phyloP scores from a whole-genome alignment of 495 filamentous ascomycete genomes.

The Penicillium psychrofluorescens region DNA sequence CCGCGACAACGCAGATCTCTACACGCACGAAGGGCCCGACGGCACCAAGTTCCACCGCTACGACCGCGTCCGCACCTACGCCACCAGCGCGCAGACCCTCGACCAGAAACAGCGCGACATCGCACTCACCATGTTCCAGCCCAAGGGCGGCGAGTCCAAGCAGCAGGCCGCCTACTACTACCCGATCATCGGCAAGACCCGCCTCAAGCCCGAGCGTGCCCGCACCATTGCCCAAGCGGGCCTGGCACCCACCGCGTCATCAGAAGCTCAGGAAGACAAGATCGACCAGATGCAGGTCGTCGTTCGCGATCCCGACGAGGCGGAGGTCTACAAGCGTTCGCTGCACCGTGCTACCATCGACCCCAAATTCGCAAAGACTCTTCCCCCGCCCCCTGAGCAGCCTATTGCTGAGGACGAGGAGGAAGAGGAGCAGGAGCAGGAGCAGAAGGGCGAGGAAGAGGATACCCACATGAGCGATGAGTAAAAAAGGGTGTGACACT shows the following conservation, averaged over 20 bases:
- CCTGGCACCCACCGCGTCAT: conserved; percentile 27
- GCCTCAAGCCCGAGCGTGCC: conserved; percentile 50
- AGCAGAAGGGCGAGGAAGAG: conserved; percentile 11
- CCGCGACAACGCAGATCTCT: conserved; percentile 58
- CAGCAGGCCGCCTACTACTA: conserved; percentile 85
- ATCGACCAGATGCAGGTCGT: conserved; percentile 50
- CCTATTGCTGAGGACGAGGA: conserved; percentile 13
- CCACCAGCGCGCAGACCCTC: conserved; percentile 63
- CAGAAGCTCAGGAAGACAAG: conserved; percentile 34
- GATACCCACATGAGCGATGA: conserved; percentile 20
- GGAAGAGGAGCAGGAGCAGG: conserved; percentile 11
- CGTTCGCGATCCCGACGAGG: conserved; percentile 46
- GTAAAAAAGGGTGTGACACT: background rate
- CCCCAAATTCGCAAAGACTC: conserved; percentile 32
- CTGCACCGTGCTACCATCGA: conserved; percentile 37
- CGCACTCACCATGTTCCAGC: conserved; percentile 56
- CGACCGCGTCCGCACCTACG: conserved; percentile 74
- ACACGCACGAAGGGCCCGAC: conserved; percentile 47
- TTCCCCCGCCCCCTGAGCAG: conserved; percentile 31
- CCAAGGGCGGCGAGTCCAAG: conserved; percentile 37
- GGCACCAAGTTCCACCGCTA: conserved; percentile 56
- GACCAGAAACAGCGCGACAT: conserved; percentile 49
- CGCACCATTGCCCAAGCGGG: conserved; percentile 43
- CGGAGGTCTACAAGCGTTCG: conserved; percentile 42
- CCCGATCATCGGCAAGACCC: conserved; percentile 66